Evolutionary conservation across 495 filamentous ascomycete genomes (phyloP), one percentile per base, ranked within the genome.

Genomic region (Hypoxylon lienhwacheense): DNA sequence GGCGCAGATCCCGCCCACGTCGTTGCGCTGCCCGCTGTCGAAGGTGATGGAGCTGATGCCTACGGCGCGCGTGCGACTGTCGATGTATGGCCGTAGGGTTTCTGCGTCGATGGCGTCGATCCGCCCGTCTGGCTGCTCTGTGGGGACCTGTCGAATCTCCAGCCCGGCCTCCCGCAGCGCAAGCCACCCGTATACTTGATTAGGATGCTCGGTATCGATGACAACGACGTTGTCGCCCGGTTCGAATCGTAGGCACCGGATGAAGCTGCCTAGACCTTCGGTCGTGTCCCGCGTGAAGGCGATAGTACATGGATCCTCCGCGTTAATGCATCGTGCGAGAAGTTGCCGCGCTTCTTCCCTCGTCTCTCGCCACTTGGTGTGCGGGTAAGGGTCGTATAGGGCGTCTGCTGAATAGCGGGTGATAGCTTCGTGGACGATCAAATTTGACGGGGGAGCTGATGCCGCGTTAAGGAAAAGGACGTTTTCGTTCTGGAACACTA

Each of bases 241-340:
- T 2, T 5, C 16, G 22, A 61, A 53, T 12, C 1, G 22, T 43
- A 61, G 1, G 15, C 39, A 44, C 4, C 51, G 45, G 16, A 56
- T 56, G 21, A 64, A 60, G 20, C 31, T 28, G 1, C 61, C 61
- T 0, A 55, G 51, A 20, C 56, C 61, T 33, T 64, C 61, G n/a
- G 61, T 64, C 4, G 61, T 61, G 37, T 64, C 61, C 21, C 51
- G 52, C 29, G 61, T 64, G 37, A 64, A 55, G 6, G 61, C 61
- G 40, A 64, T 33, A 22, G 50, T 41, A 2, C 35, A 24, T 0
- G 61, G 31, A 11, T 8, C 17, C 19, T 64, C 55, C 25, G 61
- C 55, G 20, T 56, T 43, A 26, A 64, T 52, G 31, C 42, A 53
- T 1, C 56, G 47, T 7, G 55, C 61, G n/a, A 60, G 2, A 0